Conservation (phyloP, 2,329 filamentous ascomycete genomes). For the Lasiodiplodia sp. region DNA sequence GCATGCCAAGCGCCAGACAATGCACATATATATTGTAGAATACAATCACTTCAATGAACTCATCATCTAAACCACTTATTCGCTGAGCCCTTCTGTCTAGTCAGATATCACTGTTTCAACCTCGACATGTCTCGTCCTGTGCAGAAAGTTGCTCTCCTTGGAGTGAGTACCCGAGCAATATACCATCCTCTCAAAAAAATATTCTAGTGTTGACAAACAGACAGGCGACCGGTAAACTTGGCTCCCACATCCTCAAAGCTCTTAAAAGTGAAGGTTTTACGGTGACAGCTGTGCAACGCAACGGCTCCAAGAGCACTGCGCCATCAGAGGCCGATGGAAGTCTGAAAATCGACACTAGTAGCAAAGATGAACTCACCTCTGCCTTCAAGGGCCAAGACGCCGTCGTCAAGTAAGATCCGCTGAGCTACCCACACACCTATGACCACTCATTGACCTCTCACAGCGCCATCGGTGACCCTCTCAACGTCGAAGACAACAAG, state of each 20-base stretch:
- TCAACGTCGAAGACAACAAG: background rate
- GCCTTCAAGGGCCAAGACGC: constrained; percentile 24
- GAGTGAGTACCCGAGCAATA: background rate
- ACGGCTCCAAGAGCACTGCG: background rate
- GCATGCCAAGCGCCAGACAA: background rate
- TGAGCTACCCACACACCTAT: background rate
- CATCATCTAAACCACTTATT: background rate
- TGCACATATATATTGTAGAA: background rate
- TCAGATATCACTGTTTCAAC: background rate
- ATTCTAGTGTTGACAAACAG: background rate
- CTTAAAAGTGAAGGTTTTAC: constrained; percentile 11
- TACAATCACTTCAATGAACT: background rate
- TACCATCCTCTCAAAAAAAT: too few relatives aligned
- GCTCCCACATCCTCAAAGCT: constrained; percentile 21
- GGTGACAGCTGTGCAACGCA: constrained; percentile 18
- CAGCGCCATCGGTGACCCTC: constrained; percentile 15
- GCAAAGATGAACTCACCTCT: constrained; percentile 12
- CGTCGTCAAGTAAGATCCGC: constrained; percentile 13
- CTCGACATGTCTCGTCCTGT: background rate
- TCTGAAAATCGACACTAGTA: constrained; percentile 13
- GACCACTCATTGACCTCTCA: background rate
- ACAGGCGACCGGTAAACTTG: constrained; percentile 24
- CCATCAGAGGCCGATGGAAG: background rate
- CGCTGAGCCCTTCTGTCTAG: background rate
- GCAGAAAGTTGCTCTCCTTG: constrained; percentile 7